Base-by-base conservation (phyloP, 192 early-diverging fungal species). In the Phycomyces blakesleeanus region DNA sequence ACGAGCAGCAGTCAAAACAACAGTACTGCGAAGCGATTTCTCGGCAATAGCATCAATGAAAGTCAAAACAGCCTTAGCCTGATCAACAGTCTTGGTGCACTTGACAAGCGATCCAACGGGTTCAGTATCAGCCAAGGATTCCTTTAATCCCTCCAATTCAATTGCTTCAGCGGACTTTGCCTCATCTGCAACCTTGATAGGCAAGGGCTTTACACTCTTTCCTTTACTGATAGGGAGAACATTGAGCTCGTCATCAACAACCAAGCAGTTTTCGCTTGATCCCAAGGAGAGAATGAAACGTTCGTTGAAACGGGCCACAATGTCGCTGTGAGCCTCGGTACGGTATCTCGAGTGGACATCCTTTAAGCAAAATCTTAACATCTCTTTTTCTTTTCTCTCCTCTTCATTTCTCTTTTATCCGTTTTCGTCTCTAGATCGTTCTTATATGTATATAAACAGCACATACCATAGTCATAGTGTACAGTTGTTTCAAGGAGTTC, bases 211-310 rank as follows among this genome's bases (percentile, higher is more conserved):
- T 49, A 96, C 91, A 66, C 91, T 87, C 81, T 96, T 95, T 8
- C 93, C 97, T 16, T 88, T 82, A 47, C 92, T 95, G 42, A 99
- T 81, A 16, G 95, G 95, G 41, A 99, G 77, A 20, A 99, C 94
- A 72, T 99, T 99, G 57, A 99, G 82, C 78, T 99, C 97, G 62
- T 99, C 97, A 62, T 99, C 97, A 9, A 96, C 89, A 14, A 99
- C 94, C 55, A 99, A 72, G 72, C 94, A 97, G 15, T 86, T 83
- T 24, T 88, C 80, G 73, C 95, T 95, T 37, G 81, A 84, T 18
- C 90, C 94, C 34, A 99, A 78, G 51, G 95, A 97, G 25, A 99
- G 79, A 52, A 99, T 90, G 63, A 99, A 98, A 42, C 97, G 84
- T 78, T 99, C 97, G 71, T 99, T 99, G 79, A 99, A 99, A 57